phyloP scores from a whole-genome alignment of 2,329 filamentous ascomycete species.

The Periconia sp. region DNA sequence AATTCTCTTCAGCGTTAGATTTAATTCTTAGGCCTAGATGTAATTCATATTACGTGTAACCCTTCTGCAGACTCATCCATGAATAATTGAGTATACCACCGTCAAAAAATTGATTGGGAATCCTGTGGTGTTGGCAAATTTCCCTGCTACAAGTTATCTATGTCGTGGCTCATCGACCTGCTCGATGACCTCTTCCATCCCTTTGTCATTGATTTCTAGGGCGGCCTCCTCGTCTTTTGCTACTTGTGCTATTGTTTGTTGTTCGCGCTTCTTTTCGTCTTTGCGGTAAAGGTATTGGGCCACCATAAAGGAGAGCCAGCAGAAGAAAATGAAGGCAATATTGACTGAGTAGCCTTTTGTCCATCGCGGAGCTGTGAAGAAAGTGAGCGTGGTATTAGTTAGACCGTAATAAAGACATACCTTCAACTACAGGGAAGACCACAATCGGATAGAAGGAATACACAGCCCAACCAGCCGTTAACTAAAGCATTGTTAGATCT shows the following conservation, averaged over 20 bases:
- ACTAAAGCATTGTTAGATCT: background rate
- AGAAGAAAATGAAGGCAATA: conserved; percentile 53
- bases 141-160: no score
- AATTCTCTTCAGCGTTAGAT: no score
- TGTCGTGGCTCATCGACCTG: no score
- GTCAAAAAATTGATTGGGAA: no score
- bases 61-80: no score
- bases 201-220: no score
- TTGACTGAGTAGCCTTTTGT: conserved; percentile 57
- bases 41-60: no score
- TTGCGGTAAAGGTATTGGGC: conserved; percentile 46
- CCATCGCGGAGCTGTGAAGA: conserved; percentile 53
- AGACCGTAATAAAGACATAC: conserved; percentile 6
- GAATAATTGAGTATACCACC: no score
- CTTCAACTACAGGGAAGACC: conserved; percentile 43
- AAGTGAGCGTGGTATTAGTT: background rate
- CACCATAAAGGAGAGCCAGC: conserved; percentile 52
- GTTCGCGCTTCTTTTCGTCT: conserved; percentile 32
- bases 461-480: conserved; percentile 43
- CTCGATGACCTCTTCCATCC: no score
- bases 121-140: no score
- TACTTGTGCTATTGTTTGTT: background rate
- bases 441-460: conserved; percentile 44
- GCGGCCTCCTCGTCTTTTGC: no score
- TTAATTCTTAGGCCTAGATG: no score